Percentiles rank a stretch among this genome's conserved stretches.
These are phyloP conservation scores for Diaporthe citriasiana DNA, from an alignment of 2,329 filamentous ascomycete genomes.

Conservation along the genomic window DNA sequence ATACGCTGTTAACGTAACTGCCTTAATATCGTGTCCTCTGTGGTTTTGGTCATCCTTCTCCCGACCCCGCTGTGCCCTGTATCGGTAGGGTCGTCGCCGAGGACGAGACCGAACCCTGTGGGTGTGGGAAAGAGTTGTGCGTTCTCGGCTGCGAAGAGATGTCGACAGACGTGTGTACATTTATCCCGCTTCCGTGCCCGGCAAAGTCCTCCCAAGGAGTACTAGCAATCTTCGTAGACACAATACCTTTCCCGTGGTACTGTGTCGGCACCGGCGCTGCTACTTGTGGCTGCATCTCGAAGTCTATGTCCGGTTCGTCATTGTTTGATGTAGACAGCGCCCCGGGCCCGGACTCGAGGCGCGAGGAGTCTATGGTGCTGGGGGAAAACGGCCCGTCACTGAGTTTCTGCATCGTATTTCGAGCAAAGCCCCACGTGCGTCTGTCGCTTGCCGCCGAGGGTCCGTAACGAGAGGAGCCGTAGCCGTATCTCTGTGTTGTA, in stretches of 20 bases:
- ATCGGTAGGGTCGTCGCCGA: slow-evolving; percentile 9
- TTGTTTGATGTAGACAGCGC: not conserved
- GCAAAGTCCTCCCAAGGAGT: slow-evolving; percentile 19
- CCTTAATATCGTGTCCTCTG: not conserved
- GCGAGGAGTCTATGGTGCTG: slow-evolving; percentile 9
- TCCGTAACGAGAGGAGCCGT: slow-evolving; percentile 10
- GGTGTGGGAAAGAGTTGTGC: slow-evolving; percentile 4
- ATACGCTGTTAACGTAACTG: not conserved
- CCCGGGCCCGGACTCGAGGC: not conserved
- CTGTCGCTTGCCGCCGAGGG: not conserved
- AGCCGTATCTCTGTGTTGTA: slow-evolving; percentile 30
- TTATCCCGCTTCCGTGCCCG: not conserved
- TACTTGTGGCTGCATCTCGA: slow-evolving; percentile 11
- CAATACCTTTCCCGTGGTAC: not conserved
- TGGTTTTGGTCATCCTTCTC: not conserved
- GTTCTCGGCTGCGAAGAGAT: slow-evolving; percentile 12
- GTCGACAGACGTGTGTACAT: slow-evolving; percentile 25
- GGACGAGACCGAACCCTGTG: slow-evolving; percentile 15
- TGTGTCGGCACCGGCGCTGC: not conserved
- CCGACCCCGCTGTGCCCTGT: not conserved
- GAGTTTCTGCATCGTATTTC: slow-evolving; percentile 22
- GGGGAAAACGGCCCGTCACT: slow-evolving; percentile 1
- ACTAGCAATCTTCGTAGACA: not conserved
- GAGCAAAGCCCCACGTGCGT: not conserved
- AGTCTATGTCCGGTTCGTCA: slow-evolving; percentile 21